Evolutionary conservation across 2,329 filamentous ascomycete species (phyloP).

Genomic region (Talaromyces marneffei): DNA sequence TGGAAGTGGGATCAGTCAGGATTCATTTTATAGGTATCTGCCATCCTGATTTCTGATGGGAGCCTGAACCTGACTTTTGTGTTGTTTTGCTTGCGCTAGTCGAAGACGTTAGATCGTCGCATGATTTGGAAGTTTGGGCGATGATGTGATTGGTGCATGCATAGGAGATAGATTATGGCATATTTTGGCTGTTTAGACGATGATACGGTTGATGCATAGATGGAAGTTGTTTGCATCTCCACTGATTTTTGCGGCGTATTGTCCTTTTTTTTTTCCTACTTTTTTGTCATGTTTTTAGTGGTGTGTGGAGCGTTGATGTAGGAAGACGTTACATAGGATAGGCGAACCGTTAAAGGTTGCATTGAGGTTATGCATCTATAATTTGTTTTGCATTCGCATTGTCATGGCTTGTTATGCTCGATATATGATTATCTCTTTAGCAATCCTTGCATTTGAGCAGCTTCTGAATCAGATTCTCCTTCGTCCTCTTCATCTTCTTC

Average conservation of each 20-base stretch:
- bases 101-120: background rate
- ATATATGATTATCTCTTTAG: conserved; percentile 34
- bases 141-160: background rate
- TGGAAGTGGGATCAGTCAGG: background rate
- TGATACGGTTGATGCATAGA: background rate
- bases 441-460: conserved; percentile 21
- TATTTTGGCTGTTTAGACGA: background rate
- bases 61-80: background rate
- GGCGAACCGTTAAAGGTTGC: background rate
- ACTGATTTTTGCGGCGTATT: background rate
- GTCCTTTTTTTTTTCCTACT: background rate
- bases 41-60: background rate
- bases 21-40: conserved; percentile 9
- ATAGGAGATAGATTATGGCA: background rate
- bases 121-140: background rate
- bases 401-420: background rate
- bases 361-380: background rate
- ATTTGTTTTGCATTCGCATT: background rate
- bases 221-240: background rate
- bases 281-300: background rate
- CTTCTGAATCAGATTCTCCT: conserved; percentile 38
- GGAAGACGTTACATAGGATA: background rate
- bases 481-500: conserved; percentile 30
- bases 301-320: background rate
- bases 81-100: background rate